These are phyloP conservation scores for Boletus reticulatus DNA, from an alignment of 768 basidiomycete genomes.

Conservation along the genomic window DNA sequence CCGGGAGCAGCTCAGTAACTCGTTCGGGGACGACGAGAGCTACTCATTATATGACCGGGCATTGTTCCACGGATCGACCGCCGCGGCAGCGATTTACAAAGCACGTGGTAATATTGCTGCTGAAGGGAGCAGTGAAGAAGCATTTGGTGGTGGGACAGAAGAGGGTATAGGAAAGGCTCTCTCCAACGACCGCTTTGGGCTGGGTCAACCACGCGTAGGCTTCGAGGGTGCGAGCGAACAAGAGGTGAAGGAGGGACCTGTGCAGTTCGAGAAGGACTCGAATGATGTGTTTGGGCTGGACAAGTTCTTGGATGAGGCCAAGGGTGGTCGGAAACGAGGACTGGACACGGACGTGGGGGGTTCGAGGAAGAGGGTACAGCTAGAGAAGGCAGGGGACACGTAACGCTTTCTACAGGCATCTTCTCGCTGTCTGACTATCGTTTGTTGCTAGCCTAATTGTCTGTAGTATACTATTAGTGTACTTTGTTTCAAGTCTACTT, in stretches of 20 bases:
- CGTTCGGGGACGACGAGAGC: slow-evolving; percentile 89
- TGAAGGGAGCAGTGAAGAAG: slow-evolving; percentile 74
- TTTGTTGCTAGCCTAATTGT: not conserved
- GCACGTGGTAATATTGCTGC: slow-evolving; percentile 83
- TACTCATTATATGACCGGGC: slow-evolving; percentile 95
- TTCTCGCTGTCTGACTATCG: not conserved
- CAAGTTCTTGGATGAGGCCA: slow-evolving; percentile 96
- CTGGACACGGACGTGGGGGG: slow-evolving; percentile 72
- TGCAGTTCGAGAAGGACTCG: slow-evolving; percentile 98
- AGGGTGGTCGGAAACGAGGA: slow-evolving; percentile 89
- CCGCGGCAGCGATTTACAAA: slow-evolving; percentile 99
- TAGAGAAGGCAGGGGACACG: slow-evolving; percentile 56
- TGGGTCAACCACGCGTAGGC: slow-evolving; percentile 80
- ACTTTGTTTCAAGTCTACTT: not conserved
- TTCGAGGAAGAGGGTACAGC: slow-evolving; percentile 66
- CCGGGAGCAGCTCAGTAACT: slow-evolving; percentile 78
- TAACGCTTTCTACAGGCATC: slow-evolving; percentile 21
- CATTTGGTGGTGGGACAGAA: slow-evolving; percentile 92
- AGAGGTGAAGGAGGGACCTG: slow-evolving; percentile 88
- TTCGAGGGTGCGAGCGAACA: slow-evolving; percentile 90
- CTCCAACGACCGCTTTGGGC: slow-evolving; percentile 89
- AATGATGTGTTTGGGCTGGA: slow-evolving; percentile 97
- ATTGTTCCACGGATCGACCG: slow-evolving; percentile 93
- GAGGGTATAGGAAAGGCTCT: slow-evolving; percentile 91
- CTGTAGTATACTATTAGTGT: not conserved